phyloP scores from a whole-genome alignment of 1,284 basidiomycete genomes.

The Cutaneotrichosporon arboriforme region DNA sequence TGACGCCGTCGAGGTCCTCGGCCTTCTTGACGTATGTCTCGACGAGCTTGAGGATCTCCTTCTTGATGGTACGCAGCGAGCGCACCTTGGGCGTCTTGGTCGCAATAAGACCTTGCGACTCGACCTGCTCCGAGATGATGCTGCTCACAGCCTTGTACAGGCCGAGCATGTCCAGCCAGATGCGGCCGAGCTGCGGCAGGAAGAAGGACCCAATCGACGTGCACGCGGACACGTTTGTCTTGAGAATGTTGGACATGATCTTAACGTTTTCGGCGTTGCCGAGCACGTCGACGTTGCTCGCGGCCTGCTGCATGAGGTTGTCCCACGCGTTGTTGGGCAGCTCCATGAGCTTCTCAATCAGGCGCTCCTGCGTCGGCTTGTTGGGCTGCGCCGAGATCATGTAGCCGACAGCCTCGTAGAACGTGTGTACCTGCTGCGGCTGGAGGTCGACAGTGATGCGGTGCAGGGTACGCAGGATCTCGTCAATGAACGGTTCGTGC shows the following conservation, averaged over 20 bases:
- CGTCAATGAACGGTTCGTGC: constrained; percentile 95
- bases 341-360: constrained; percentile 95
- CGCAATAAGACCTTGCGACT: constrained; percentile 78
- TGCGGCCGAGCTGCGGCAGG: constrained; percentile 88
- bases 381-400: constrained; percentile 99
- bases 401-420: constrained; percentile 97
- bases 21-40: constrained; percentile 97
- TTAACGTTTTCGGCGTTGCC: constrained; percentile 92
- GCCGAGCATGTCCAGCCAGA: constrained; percentile 98
- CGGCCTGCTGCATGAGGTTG: constrained; percentile 91
- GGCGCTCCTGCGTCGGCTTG: constrained; percentile 90
- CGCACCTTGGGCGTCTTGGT: constrained; percentile 98
- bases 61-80: constrained; percentile 93
- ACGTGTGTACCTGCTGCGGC: constrained; percentile 92
- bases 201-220: constrained; percentile 96
- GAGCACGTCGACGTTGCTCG: constrained; percentile 87
- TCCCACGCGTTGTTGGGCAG: constrained; percentile 98
- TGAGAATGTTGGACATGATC: constrained; percentile 92
- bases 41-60: constrained; percentile 94
- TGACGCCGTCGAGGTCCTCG: constrained; percentile 90
- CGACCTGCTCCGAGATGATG: constrained; percentile 93
- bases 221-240: constrained; percentile 98
- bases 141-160: constrained; percentile 96
- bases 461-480: constrained; percentile 87
- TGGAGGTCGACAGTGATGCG: constrained; percentile 93